Conservation (phyloP, 805 yeast species). For the Metschnikowia colocasiae region DNA sequence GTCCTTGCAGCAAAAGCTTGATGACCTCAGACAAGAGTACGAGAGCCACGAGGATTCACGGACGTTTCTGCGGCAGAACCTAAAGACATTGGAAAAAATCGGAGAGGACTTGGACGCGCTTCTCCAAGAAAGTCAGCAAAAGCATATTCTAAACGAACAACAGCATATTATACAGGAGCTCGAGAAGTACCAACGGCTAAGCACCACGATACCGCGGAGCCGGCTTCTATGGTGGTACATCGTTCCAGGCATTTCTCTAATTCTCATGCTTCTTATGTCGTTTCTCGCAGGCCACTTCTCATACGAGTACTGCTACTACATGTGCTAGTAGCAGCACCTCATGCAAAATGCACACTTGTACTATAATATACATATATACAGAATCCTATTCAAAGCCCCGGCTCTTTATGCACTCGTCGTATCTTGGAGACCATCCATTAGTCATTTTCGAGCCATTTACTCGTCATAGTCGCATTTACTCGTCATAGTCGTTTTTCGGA, state of each 20-base stretch:
- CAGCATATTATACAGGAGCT: conserved; percentile 22
- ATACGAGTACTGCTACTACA: conserved; percentile 41
- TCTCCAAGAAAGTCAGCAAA: conserved; percentile 11
- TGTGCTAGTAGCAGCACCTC: conserved; percentile 25
- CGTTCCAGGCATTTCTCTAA: background rate
- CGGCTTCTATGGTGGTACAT: conserved; percentile 6
- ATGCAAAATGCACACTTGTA: conserved; percentile 5
- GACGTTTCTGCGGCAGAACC: conserved; percentile 7
- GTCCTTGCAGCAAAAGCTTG: conserved; percentile 11
- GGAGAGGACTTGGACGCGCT: conserved; percentile 8
- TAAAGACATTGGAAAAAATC: conserved; percentile 6
- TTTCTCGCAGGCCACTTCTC: conserved; percentile 29
- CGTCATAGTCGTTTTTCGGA: conserved; percentile 83
- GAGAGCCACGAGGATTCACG: background rate
- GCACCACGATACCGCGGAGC: background rate
- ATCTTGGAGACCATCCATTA: too few species aligned
- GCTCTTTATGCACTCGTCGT: background rate
- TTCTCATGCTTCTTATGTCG: conserved; percentile 19
- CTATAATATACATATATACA: conserved; percentile 11
- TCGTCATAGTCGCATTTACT: too few species aligned
- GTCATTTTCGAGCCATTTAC: too few species aligned
- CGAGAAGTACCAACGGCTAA: conserved; percentile 21
- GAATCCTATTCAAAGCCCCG: background rate
- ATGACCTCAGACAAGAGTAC: conserved; percentile 7
- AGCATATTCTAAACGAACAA: conserved; percentile 10